Base-by-base conservation (phyloP, 148 eudicot genomes). In the Diospyros lotus region DNA sequence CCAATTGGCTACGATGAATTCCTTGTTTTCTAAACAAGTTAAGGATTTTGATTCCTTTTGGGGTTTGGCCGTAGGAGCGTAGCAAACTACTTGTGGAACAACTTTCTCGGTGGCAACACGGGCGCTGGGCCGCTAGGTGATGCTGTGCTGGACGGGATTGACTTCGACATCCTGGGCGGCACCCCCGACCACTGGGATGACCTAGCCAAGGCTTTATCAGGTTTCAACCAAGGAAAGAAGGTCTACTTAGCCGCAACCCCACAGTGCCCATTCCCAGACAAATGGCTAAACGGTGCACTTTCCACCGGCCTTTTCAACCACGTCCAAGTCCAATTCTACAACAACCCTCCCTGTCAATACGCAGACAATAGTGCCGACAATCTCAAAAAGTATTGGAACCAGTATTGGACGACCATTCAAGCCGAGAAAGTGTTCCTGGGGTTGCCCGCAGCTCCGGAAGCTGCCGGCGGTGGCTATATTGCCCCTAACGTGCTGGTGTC, bases 281-380 rank as follows among this genome's bases (percentile, higher is more conserved):
- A 39, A 10, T 66, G 43, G 28, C n/a, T 94, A 43, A 87, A 87
- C 2, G 62, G 71, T 5, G 93, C 98, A 4, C 83, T 92, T 8
- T n/a, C 81, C 3, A 89, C 93, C 0, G 84, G 88, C 11, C 76
- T 88, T 1, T 94, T 94, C 50, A 97, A 92, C 78, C 89, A 80
- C n/a, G 91, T 94, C 40, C 92, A 97, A 97, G 86, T 94, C 1
- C 98, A 89, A 66, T 94, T 92, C 58, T 94, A 94, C 65, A 89
- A 90, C 77, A 92, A 92, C 74, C 98, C 91, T 2, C 93, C 90
- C 8, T 94, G 98, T 69, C 86, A 84, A 45, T 94, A 87, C 74
- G 39, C 52, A 28, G 73, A 85, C 54, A 88, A 88, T 3, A 91
- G 78, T 66, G 70, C 53, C 45, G 76, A 76, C 2, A 87, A 86